A percentile compares a stretch with the other conserved stretches of the same genome.
These are phyloP conservation scores for Apiotrichum sp. DNA, from an alignment of 1,284 basidiomycete species.

Conservation along the genomic window DNA sequence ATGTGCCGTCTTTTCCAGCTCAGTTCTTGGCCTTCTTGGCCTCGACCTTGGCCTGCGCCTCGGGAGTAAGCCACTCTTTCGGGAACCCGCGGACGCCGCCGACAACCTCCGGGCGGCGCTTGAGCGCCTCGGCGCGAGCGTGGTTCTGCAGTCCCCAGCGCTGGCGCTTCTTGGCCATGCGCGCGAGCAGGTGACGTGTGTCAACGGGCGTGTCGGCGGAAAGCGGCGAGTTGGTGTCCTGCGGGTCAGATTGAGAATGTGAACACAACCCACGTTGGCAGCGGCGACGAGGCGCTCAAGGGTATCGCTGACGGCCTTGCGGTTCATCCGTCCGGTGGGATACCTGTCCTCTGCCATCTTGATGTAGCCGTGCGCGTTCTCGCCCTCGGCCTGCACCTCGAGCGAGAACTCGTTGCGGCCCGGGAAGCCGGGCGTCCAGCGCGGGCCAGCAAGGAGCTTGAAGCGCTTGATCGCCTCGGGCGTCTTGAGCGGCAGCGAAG, in stretches of 20 bases:
- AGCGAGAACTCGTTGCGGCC: conserved; percentile 21
- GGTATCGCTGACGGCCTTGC: conserved; percentile 77
- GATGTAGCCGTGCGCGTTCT: conserved; percentile 64
- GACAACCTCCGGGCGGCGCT: conserved; percentile 32
- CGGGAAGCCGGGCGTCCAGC: conserved; percentile 71
- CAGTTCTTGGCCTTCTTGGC: too few relatives aligned
- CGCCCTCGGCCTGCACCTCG: conserved; percentile 37
- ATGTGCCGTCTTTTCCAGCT: too few relatives aligned
- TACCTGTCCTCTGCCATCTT: conserved; percentile 82
- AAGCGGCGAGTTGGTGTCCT: conserved; percentile 53
- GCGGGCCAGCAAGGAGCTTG: conserved; percentile 71
- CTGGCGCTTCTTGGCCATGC: conserved; percentile 58
- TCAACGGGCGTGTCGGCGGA: conserved; percentile 68
- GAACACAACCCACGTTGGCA: conserved; percentile 59
- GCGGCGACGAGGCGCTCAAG: conserved; percentile 64
- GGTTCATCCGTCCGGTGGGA: conserved; percentile 67
- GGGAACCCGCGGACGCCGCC: conserved; percentile 67
- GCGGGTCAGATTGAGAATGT: conserved; percentile 34
- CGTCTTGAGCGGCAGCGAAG: conserved; percentile 60
- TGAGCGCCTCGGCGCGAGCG: conserved; percentile 42
- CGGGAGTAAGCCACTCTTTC: conserved; percentile 59
- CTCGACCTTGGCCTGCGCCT: conserved; percentile 9
- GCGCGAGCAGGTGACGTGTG: conserved; percentile 65
- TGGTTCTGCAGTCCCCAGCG: conserved; percentile 47
- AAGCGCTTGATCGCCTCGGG: conserved; percentile 65